Evolutionary conservation across 2,329 filamentous ascomycete genomes (phyloP).

Genomic region (Simplicillium aogashimaense): DNA sequence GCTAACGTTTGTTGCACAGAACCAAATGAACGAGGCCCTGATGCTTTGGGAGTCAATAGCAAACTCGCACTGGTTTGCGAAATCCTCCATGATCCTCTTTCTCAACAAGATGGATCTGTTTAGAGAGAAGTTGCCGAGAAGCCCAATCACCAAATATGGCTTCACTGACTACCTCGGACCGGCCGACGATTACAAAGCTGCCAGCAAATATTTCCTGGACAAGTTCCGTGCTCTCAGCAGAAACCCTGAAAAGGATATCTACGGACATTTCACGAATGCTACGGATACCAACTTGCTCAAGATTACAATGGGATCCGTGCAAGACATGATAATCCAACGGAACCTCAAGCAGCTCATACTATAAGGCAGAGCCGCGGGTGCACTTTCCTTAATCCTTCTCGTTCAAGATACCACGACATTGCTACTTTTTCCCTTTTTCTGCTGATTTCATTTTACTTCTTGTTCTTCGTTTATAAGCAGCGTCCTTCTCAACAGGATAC

Average conservation of each 20-base stretch:
- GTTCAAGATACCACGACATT: too few relatives aligned
- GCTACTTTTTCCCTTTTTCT: too few relatives aligned
- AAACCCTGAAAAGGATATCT: slow-evolving; percentile 53
- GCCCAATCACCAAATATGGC: slow-evolving; percentile 61
- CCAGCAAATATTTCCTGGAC: slow-evolving; percentile 73
- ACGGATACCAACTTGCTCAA: slow-evolving; percentile 67
- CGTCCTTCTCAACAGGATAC: too few relatives aligned
- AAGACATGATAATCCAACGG: slow-evolving; percentile 81
- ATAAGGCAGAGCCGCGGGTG: slow-evolving; percentile 20
- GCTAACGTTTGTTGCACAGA: slow-evolving; percentile 35
- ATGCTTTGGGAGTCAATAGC: slow-evolving; percentile 83
- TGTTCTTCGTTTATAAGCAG: too few relatives aligned
- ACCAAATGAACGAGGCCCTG: slow-evolving; percentile 84
- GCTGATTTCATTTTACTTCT: too few relatives aligned
- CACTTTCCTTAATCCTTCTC: too few relatives aligned
- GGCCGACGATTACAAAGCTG: slow-evolving; percentile 60
- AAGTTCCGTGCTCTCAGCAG: slow-evolving; percentile 71
- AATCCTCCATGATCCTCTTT: slow-evolving; percentile 74
- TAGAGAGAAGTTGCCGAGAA: slow-evolving; percentile 62
- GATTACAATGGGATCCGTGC: slow-evolving; percentile 77
- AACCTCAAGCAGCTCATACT: slow-evolving; percentile 72
- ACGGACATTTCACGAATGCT: slow-evolving; percentile 52
- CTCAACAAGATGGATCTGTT: slow-evolving; percentile 85
- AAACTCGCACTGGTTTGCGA: slow-evolving; percentile 79
- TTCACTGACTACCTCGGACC: slow-evolving; percentile 74